phyloP scores from a whole-genome alignment of 495 filamentous ascomycete species.

The Penicillium cinerascens region DNA sequence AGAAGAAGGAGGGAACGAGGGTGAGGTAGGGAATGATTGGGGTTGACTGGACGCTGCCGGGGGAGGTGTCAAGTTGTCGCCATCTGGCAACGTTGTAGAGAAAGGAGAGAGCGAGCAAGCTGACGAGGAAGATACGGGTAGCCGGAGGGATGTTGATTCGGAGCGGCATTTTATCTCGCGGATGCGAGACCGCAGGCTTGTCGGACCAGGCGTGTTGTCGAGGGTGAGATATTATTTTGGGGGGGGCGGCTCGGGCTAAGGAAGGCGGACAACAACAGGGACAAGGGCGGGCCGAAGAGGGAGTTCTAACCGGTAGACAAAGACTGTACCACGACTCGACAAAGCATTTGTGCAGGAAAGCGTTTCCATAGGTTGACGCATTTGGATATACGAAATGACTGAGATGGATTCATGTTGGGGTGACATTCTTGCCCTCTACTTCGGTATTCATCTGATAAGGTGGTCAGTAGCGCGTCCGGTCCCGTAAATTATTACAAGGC shows the following conservation, averaged over 20 bases:
- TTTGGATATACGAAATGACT: neutral
- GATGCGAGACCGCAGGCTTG: conserved; percentile 32
- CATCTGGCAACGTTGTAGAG: conserved; percentile 66
- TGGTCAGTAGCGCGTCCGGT: no score
- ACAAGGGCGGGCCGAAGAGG: neutral
- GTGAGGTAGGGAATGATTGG: conserved; percentile 80
- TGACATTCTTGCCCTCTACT: no score
- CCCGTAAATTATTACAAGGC: no score
- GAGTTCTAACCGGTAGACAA: neutral
- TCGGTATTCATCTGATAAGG: no score
- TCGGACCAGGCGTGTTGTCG: conserved; percentile 8
- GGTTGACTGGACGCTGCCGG: conserved; percentile 35
- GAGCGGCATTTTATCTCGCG: conserved; percentile 61
- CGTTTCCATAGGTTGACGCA: neutral
- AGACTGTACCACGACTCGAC: neutral
- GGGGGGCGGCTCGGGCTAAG: neutral
- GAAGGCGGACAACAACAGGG: neutral
- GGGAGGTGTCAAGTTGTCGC: conserved; percentile 62
- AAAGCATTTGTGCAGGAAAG: neutral
- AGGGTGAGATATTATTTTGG: conserved; percentile 4
- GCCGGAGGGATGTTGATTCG: conserved; percentile 90
- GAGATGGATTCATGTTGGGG: no score
- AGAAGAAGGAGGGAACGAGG: conserved; percentile 74
- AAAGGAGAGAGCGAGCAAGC: conserved; percentile 70
- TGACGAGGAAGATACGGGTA: conserved; percentile 75